Evolutionary conservation across 352 stramenopile species (phyloP), one percentile per base, ranked within the genome.

Genomic region (Phytophthora cajani): DNA sequence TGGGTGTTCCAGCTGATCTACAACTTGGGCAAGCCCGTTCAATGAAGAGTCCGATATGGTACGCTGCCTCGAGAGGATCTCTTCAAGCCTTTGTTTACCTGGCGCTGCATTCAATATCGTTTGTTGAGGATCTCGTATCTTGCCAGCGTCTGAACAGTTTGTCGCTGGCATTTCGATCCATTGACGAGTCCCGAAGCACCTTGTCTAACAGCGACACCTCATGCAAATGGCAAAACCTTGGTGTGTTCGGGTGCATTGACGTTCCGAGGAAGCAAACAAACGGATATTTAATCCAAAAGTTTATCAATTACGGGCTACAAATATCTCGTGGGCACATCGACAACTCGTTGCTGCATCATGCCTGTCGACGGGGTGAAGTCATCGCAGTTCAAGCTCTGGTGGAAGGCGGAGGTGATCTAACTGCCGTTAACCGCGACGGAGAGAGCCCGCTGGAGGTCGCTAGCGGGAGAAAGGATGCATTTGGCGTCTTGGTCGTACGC

Each of bases 181-280:
- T 78, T 56, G 25, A 68, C 5, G 71, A 72, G 56, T 78, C 71
- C 32, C 57, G 44, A 52, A 69, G 70, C 19, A 60, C 44, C 25
- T 56, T 77, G n/a, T 62, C 64, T 30, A 74, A 60, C 19, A 60
- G 47, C 27, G 65, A 67, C 23, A 71, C 52, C 7, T 67, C 64
- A 16, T 88, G 84, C 53, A 80, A 64, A 23, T 91, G 84, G 84
- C 79, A 85, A 53, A 89, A 88, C 27, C 46, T 91, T 33, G 72
- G 74, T 49, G 70, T 75, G 0, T 86, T 91, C 47, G 83, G 81
- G 25, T 90, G 84, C 52, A 83, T 82, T 60, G 74, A 72, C 30
- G 16, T 84, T 0, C 66, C 74, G 3, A 74, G 62, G 54, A 51
- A 51, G 11, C 71, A 81, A 2, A 84, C 68, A 5, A 73, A 69